These are phyloP conservation scores for Metschnikowia lachancei DNA, from an alignment of 805 yeast species.

Conservation along the genomic window DNA sequence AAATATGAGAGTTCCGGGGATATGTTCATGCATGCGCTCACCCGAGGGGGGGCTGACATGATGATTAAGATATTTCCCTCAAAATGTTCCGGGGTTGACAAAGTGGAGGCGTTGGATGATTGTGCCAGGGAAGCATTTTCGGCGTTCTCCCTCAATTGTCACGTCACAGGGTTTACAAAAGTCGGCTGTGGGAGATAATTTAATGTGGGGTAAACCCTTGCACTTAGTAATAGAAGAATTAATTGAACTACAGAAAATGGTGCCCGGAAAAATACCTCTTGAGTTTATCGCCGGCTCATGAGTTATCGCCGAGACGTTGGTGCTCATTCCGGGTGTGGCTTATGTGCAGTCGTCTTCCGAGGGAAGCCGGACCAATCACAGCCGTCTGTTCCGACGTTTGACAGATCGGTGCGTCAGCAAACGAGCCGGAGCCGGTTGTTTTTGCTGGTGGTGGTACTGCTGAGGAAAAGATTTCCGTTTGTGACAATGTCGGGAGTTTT, in stretches of 20 bases:
- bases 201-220: no score
- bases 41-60: not conserved
- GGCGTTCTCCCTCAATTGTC: no score
- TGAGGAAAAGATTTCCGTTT: no score
- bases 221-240: no score
- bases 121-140: no score
- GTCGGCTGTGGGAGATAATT: no score
- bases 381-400: not conserved
- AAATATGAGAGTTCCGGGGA: constrained; percentile 12
- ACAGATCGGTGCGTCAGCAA: constrained; percentile 7
- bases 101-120: no score
- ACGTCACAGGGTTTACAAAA: no score
- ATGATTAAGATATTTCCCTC: constrained; percentile 5
- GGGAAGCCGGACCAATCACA: constrained; percentile 14
- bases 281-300: not conserved
- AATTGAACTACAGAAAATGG: no score
- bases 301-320: constrained; percentile 5
- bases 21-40: no score
- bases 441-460: not conserved
- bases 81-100: not conserved
- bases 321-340: not conserved
- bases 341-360: constrained; percentile 7
- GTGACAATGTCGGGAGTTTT: no score
- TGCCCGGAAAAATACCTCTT: no score
- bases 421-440: not conserved